Base-by-base conservation (phyloP, 2,329 filamentous ascomycete species). In the Penicillium palitans region DNA sequence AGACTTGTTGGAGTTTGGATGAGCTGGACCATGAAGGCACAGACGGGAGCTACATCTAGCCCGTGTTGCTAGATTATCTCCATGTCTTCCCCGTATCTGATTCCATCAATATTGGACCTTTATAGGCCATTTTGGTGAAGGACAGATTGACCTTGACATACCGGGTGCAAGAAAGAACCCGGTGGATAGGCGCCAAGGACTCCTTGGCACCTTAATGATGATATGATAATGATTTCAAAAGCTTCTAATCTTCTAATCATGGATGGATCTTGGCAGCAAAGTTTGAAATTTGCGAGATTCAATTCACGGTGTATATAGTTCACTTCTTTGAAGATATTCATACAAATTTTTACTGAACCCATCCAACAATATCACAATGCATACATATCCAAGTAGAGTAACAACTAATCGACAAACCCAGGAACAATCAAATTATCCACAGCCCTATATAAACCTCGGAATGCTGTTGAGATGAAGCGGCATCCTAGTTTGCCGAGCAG, bases 401-500 rank as follows among this genome's bases (percentile, higher is more conserved):
- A n/a, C 1, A 24, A 1, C 19, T 1, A 47, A 8, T 5, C 5
- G n/a, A 35, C 1, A 12, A 35, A 2, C 0, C 19, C 8, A 3
- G 17, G 10, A 24, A n/a, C 1, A 48, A n/a, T 24, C 29, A 35
- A 12, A 24, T n/a, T 12, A 24, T 35, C n/a, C 4, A 17, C 46
- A 21, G 12, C 29, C 19, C 13, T 33, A 24, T 2, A 35, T 9
- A 1, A 21, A 6, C 31, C 13, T 15, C 8, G 6, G 15, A 8
- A 29, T 8, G 7, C 7, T 17, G 13, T 7, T 44, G 24, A 44
- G 6, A 33, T 33, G 27, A 47, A 24, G 19, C 35, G 52, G 33
- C 15, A 10, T 44, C 4, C 21, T 39, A 52, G 33, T 54, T 44
- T 41, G 57, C 52, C 46, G 60, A 54, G 31, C 45, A 17, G 19